These are phyloP conservation scores for Cryptosporidium canis DNA, from an alignment of 169 alveolate genomes.

Conservation along the genomic window DNA sequence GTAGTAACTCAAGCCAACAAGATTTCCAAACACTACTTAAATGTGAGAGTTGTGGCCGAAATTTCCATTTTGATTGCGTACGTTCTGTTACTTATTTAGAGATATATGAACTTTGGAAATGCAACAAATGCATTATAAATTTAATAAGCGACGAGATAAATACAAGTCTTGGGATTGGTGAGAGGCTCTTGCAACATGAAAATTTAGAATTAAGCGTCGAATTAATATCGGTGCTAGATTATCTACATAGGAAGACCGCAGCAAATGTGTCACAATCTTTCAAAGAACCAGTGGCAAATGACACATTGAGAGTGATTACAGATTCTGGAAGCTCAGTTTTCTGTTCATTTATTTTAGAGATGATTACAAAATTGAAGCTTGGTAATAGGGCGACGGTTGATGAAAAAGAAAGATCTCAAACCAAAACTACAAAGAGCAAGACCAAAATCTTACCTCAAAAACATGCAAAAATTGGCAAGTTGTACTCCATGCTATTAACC, in stretches of 20 bases:
- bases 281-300: not conserved
- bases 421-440: not conserved
- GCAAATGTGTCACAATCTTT: conserved; percentile 1
- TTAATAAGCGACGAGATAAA: conserved; percentile 9
- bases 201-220: conserved; percentile 11
- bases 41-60: conserved; percentile 9
- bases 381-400: not conserved
- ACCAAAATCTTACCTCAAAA: not conserved
- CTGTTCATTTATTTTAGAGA: conserved; percentile 38
- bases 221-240: conserved; percentile 3
- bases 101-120: conserved; percentile 36
- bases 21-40: not conserved
- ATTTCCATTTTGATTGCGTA: conserved; percentile 27
- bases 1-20: not conserved
- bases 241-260: conserved; percentile 30
- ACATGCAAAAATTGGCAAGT: not conserved
- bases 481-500: conserved; percentile 10
- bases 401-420: not conserved
- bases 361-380: conserved; percentile 28
- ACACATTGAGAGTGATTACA: not conserved
- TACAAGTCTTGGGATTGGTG: not conserved
- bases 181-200: not conserved
- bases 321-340: conserved; percentile 5
- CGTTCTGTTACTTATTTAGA: conserved; percentile 4
- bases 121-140: conserved; percentile 33